phyloP scores from a whole-genome alignment of 2,329 filamentous ascomycete genomes.

The Alternaria sp. region DNA sequence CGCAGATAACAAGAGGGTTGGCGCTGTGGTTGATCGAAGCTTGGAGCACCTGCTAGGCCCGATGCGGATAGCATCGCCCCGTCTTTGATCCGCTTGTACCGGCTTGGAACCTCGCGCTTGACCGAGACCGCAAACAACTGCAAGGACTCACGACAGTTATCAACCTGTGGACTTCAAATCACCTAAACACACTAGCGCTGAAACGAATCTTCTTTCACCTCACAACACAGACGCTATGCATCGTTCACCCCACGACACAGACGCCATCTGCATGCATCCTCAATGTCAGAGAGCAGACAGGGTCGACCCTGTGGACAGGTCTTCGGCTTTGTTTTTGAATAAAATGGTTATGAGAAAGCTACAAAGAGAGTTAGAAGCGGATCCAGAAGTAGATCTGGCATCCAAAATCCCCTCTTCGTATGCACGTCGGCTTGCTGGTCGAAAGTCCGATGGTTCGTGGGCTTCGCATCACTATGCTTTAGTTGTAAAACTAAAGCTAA shows the following conservation, averaged over 20 bases:
- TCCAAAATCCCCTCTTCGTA: neutral
- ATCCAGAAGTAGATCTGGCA: neutral
- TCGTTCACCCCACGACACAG: neutral
- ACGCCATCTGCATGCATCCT: neutral
- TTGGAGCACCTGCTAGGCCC: neutral
- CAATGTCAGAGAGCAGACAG: neutral
- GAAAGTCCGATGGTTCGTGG: neutral
- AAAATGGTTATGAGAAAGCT: neutral
- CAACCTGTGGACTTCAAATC: neutral
- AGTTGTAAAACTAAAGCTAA: neutral
- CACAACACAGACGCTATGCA: neutral
- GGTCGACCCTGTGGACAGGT: neutral
- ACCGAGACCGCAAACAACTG: neutral
- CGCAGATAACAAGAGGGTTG: neutral
- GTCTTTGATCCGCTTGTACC: neutral
- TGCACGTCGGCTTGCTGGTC: neutral
- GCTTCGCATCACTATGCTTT: neutral
- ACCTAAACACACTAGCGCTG: neutral
- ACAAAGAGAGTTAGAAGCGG: neutral
- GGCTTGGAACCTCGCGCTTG: neutral
- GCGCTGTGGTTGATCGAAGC: neutral
- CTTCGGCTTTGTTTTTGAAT: neutral
- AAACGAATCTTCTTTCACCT: neutral
- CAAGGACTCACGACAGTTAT: neutral
- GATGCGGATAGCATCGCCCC: neutral